phyloP scores from a whole-genome alignment of 202 grass and related monocot genomes.

The Dendrocalamus latiflorus region DNA sequence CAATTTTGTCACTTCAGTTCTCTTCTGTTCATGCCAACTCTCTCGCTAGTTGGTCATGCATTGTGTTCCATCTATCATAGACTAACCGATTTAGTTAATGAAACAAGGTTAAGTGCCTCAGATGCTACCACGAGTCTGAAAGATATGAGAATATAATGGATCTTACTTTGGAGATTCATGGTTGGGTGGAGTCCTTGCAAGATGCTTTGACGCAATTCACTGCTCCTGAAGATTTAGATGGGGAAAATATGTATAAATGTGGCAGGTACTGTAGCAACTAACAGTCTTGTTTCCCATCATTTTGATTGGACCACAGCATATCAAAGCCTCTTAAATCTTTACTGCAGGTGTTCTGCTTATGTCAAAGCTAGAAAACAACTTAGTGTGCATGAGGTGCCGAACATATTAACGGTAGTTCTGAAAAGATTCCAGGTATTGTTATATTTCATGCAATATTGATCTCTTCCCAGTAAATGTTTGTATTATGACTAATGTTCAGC shows the following conservation, averaged over 20 bases:
- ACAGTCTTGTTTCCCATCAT: slow-evolving; percentile 10
- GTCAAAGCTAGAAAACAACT: slow-evolving; percentile 97
- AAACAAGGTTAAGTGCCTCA: slow-evolving; percentile 93
- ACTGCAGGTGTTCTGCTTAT: slow-evolving; percentile 75
- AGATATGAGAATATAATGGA: slow-evolving; percentile 99
- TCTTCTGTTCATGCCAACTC: not conserved
- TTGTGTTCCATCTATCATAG: slow-evolving; percentile 1
- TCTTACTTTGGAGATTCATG: slow-evolving; percentile 99
- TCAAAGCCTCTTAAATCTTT: slow-evolving; percentile 26
- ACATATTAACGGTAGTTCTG: too few species aligned
- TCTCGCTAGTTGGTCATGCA: not conserved
- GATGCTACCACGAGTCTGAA: slow-evolving; percentile 96
- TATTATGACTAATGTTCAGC: too few species aligned
- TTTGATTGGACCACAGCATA: slow-evolving; percentile 6
- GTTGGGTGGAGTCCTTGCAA: slow-evolving; percentile 98
- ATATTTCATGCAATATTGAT: slow-evolving; percentile 19
- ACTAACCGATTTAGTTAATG: slow-evolving; percentile 40
- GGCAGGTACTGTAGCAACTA: slow-evolving; percentile 59
- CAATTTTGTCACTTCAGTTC: not conserved
- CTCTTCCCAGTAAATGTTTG: slow-evolving; percentile 1
- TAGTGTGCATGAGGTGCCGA: slow-evolving; percentile 96
- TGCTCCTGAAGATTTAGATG: too few species aligned
- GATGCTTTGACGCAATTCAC: slow-evolving; percentile 99
- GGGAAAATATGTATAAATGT: slow-evolving; percentile 99
- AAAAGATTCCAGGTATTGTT: slow-evolving; percentile 86